Evolutionary conservation across 2,329 filamentous ascomycete species (phyloP), one percentile per base, ranked within the genome.

Genomic region (Scolecobasidium constrictum): DNA sequence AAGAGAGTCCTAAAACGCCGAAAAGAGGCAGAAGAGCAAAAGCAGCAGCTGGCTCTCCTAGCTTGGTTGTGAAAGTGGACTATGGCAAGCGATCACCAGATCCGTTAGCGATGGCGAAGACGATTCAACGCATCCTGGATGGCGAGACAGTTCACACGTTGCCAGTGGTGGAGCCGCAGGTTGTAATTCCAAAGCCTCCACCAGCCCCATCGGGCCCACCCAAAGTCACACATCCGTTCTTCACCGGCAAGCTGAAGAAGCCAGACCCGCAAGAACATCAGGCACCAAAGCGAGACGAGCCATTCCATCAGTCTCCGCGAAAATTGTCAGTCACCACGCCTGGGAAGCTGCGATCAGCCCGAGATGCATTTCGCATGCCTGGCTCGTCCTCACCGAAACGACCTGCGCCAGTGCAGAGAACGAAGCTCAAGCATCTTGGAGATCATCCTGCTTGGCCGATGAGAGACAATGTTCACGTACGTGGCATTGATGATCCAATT

Each of bases 171-270:
- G 21, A 21, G n/a, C 23, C 37, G 5, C 23, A 39, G 21, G 31
- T 15, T n/a, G 21, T 3, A 4, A 39, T 18, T 21, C 16, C 28
- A 15, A 41, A 17, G 21, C 21, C 26, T 3, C 40, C 33, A 18
- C 35, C 22, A 35, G 36, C 35, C 31, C 40, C 40, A 3, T 18
- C 31, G n/a, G 33, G 40, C 21, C 40, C 31, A 3, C 52, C 60
- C 35, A 50, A 57, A 5, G 50, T 65, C 1, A 72, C 75, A 0
- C 79, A 87, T 59, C 82, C 83, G 0, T 84, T 87, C 54, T 87
- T 87, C 53, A 55, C 71, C 13, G 75, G 72, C 4, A 83, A 52
- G 40, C 17, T n/a, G n/a, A n/a, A n/a, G n/a, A n/a, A n/a, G n/a
- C n/a, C n/a, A n/a, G n/a, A n/a, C n/a, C n/a, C n/a, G n/a, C n/a